A percentile compares a stretch with the other conserved stretches of the same genome.
These are phyloP conservation scores for Colletotrichum sp. DNA, from an alignment of 2,329 filamentous ascomycete species.

Conservation along the genomic window DNA sequence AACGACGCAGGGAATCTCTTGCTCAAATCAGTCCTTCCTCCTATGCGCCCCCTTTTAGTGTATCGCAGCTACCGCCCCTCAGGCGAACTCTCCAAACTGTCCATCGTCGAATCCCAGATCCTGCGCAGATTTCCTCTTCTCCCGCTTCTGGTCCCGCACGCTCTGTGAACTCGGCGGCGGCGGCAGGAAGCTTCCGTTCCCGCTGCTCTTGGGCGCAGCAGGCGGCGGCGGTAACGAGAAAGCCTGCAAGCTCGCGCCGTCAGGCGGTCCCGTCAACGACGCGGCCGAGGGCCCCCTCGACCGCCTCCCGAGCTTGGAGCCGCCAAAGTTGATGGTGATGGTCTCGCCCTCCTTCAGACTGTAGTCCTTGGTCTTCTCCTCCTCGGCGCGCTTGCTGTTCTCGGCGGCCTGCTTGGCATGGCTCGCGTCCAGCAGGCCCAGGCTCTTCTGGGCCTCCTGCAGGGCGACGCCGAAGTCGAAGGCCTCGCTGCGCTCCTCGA, in stretches of 20 bases:
- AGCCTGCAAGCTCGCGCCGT: slow-evolving; percentile 42
- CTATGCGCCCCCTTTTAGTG: neutral
- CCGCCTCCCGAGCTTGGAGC: slow-evolving; percentile 51
- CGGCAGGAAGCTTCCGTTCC: slow-evolving; percentile 48
- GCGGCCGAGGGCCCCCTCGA: slow-evolving; percentile 34
- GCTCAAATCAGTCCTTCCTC: neutral
- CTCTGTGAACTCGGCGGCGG: slow-evolving; percentile 69
- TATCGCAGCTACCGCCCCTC: neutral
- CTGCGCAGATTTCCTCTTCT: slow-evolving; percentile 58
- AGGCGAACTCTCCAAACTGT: slow-evolving; percentile 84
- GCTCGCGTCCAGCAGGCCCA: slow-evolving; percentile 61
- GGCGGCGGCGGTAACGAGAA: slow-evolving; percentile 81
- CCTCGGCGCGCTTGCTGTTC: slow-evolving; percentile 40
- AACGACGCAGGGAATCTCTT: neutral
- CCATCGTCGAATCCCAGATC: slow-evolving; percentile 86
- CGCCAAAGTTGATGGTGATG: slow-evolving; percentile 79
- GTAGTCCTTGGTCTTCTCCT: slow-evolving; percentile 72
- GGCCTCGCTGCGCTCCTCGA: slow-evolving; percentile 84
- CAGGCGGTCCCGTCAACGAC: slow-evolving; percentile 7
- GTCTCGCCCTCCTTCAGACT: slow-evolving; percentile 90
- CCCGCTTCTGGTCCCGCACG: slow-evolving; percentile 64
- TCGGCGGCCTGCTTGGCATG: slow-evolving; percentile 36
- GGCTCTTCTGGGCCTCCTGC: slow-evolving; percentile 75
- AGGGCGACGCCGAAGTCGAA: slow-evolving; percentile 85
- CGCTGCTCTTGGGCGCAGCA: slow-evolving; percentile 34